Evolutionary conservation across 306 rosid species (phyloP), one percentile per base, ranked within the genome.

Genomic region (Cicer pinnatifidum): DNA sequence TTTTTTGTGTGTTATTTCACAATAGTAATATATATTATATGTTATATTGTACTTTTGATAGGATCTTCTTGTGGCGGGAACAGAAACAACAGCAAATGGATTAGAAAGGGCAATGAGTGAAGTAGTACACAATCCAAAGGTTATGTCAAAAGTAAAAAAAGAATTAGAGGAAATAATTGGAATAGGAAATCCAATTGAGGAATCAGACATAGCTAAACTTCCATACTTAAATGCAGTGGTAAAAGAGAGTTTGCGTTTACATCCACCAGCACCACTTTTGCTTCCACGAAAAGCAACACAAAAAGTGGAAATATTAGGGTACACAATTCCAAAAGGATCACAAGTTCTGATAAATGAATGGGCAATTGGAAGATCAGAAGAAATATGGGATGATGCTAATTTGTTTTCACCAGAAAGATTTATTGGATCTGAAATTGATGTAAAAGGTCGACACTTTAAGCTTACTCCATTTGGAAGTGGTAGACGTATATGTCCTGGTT

Each of bases 321-420:
- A 67, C 40, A 82, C 67, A 6, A 13, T 88, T 19, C 91, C 93
- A 16, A 17, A 74, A n/a, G 89, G 78, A 5, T 75, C 91, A 0
- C 89, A 81, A 53, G 68, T 90, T 7, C 53, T 84, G 0, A 79
- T 88, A 3, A 88, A 88, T 35, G 69, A 57, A 35, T 90, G 91
- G 93, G 86, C 90, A 9, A 76, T 81, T 8, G 71, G 85, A 0
- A 76, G 85, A 37, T 57, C 86, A 4, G 51, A 19, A 4, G 51
- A 19, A 0, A 11, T 47, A 3, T 88, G 94, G 97, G 81, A 85
- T 0, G 77, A 84, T 23, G 79, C 91, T 0, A 11, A 77, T 6
- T 52, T 50, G 3, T 90, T 88, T 40, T 70, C 43, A 35, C 96
- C 93, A 0, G 89, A 90, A 19, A 83, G 92, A 54, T 90, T 90